These are phyloP conservation scores for Penicillium canariense DNA, from an alignment of 495 filamentous ascomycete genomes.

Conservation along the genomic window DNA sequence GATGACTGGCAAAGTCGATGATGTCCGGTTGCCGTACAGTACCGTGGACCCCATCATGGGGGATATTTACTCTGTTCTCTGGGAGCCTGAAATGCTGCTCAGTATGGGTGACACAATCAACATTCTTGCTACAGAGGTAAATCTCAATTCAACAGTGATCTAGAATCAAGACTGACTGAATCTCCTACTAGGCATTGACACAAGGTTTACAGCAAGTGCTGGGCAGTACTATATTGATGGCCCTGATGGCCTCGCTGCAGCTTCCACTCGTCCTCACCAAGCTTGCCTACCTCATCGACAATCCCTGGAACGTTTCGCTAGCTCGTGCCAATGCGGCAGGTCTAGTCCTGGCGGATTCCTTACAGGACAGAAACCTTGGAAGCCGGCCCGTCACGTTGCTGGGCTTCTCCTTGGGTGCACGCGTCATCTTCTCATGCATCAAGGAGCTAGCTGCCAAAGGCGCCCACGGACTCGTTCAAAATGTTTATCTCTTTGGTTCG, in stretches of 20 bases:
- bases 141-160: constrained; percentile 16
- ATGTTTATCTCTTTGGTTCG: constrained; percentile 91
- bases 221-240: constrained; percentile 81
- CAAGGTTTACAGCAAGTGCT: constrained; percentile 95
- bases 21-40: constrained; percentile 91
- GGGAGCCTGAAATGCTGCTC: constrained; percentile 97
- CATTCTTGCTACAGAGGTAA: constrained; percentile 94
- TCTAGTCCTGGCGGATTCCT: constrained; percentile 90
- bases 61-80: constrained; percentile 93
- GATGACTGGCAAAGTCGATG: constrained; percentile 98
- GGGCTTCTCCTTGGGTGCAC: constrained; percentile 88
- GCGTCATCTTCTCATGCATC: constrained; percentile 91
- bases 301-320: constrained; percentile 94
- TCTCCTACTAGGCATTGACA: constrained; percentile 69
- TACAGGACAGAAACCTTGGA: constrained; percentile 89
- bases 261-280: constrained; percentile 91
- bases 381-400: constrained; percentile 92
- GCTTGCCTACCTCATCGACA: constrained; percentile 94
- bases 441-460: constrained; percentile 81
- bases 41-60: constrained; percentile 98
- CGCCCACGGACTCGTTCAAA: constrained; percentile 91
- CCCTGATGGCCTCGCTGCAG: constrained; percentile 91
- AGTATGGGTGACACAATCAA: constrained; percentile 98
- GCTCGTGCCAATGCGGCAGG: constrained; percentile 85
- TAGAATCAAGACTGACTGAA: constrained; percentile 9